A percentile compares a stretch with the other conserved stretches of the same genome.
These are phyloP conservation scores for Berberis vulgaris DNA, from an alignment of 164 flowering plant genomes.

Conservation along the genomic window DNA sequence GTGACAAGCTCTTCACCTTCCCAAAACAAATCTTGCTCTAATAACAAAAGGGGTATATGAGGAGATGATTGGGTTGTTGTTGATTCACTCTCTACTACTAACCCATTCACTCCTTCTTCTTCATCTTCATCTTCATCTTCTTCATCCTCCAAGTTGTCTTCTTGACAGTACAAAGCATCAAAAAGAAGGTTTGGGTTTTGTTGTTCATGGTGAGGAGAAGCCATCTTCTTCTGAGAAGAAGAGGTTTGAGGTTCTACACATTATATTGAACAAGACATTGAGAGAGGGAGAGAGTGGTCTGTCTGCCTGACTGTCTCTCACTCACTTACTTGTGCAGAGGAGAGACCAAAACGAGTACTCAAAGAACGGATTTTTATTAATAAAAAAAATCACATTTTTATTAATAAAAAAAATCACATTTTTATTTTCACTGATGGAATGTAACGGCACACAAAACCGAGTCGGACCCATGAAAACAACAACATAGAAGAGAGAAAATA, in stretches of 20 bases:
- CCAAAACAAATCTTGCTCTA: constrained; percentile 46
- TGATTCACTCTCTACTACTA: not conserved
- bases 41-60: constrained; percentile 2
- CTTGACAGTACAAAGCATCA: constrained; percentile 57
- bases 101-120: constrained; percentile 8
- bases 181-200: constrained; percentile 12
- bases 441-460: constrained; percentile 1
- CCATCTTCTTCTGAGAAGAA: constrained; percentile 54
- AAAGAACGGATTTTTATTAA: not conserved
- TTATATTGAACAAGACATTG: constrained; percentile 5
- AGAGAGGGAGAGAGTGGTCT: not conserved
- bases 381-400: too few relatives aligned
- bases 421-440: too few relatives aligned
- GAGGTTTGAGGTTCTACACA: constrained; percentile 24
- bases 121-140: constrained; percentile 4
- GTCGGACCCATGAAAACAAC: constrained; percentile 14
- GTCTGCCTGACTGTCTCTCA: not conserved
- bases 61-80: not conserved
- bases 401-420: too few relatives aligned
- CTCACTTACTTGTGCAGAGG: not conserved
- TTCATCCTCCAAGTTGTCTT: constrained; percentile 32
- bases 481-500: not conserved
- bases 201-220: constrained; percentile 12
- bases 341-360: not conserved
- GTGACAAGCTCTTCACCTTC: constrained; percentile 50